These are phyloP conservation scores for Lactarius pseudohatsudake DNA, from an alignment of 768 basidiomycete genomes.

Conservation along the genomic window DNA sequence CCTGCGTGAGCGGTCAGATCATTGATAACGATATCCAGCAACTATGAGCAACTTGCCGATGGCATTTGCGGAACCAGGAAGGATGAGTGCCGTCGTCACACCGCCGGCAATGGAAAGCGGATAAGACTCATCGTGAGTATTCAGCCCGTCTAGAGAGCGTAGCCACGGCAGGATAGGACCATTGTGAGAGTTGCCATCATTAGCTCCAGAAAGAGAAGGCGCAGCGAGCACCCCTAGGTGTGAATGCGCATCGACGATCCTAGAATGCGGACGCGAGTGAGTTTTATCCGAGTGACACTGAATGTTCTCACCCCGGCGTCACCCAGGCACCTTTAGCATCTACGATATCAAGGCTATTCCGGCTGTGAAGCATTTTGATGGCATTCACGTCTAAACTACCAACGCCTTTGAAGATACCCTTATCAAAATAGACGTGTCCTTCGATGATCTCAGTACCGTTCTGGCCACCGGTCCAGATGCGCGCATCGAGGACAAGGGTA, in stretches of 20 bases:
- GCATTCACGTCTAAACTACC: slow-evolving; percentile 36
- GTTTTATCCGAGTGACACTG: not conserved
- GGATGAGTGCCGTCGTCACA: slow-evolving; percentile 70
- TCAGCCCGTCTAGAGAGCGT: slow-evolving; percentile 73
- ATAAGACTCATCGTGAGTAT: slow-evolving; percentile 78
- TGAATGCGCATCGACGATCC: slow-evolving; percentile 57
- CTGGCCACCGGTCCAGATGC: slow-evolving; percentile 72
- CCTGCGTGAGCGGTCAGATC: slow-evolving; percentile 40
- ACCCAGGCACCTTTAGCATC: slow-evolving; percentile 69
- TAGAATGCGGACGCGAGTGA: slow-evolving; percentile 22
- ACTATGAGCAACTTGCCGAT: slow-evolving; percentile 47
- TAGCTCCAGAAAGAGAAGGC: slow-evolving; percentile 38
- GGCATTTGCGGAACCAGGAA: slow-evolving; percentile 71
- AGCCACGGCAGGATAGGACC: slow-evolving; percentile 63
- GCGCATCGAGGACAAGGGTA: slow-evolving; percentile 63
- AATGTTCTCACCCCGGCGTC: slow-evolving; percentile 44
- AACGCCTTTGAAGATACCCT: slow-evolving; percentile 60
- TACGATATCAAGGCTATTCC: slow-evolving; percentile 38
- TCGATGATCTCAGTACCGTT: slow-evolving; percentile 55
- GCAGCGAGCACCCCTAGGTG: slow-evolving; percentile 47
- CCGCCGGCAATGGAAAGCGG: slow-evolving; percentile 72
- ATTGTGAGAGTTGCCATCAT: slow-evolving; percentile 53
- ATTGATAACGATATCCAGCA: slow-evolving; percentile 9
- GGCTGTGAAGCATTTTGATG: slow-evolving; percentile 4
- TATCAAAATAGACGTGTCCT: slow-evolving; percentile 62